Base-by-base conservation (phyloP, 2,329 filamentous ascomycete genomes). In the Colletotrichum nymphaeae region DNA sequence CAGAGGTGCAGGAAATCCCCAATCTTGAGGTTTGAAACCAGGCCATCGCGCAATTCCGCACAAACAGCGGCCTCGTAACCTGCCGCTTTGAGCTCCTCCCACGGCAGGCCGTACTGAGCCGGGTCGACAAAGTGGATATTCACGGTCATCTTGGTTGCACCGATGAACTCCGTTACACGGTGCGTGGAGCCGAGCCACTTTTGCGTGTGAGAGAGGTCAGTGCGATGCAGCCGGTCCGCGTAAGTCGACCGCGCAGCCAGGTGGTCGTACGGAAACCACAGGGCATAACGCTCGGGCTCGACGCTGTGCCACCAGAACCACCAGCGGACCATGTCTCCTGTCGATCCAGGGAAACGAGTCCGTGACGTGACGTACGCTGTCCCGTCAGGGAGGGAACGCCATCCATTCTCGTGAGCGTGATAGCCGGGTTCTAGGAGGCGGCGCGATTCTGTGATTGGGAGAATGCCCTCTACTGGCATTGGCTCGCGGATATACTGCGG, bases 271-370 rank as follows among this genome's bases (percentile, higher is more conserved):
- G 70, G 70, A 1, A 70, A 70, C 70, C 70, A 73, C 26, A 73
- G 70, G 60, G 70, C 70, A 46, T 73, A 73, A 12, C 70, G 70
- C 70, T 73, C 70, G 26, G 70, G 67, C 56, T 73, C 70, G 55
- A 73, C 60, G 49, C 70, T 73, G 67, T 73, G 70, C 70, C 70
- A 73, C 70, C 70, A 73, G 16, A 73, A 73, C 70, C 70, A 73
- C 70, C 70, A 73, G 26, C 67, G 70, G 26, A 73, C 24, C 70
- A 73, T 73, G 26, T 70, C 70, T 49, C 70, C 70, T 6, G 70
- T 73, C 56, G 60, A 35, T n/a, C 56, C 60, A 2, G 70, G 70
- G 67, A 73, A 73, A 14, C 70, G 70, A 12, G 70, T 73, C 5
- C 70, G 67, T 9, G 70, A 70, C 22, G 70, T 42, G 42, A 73